Evolutionary conservation across 495 filamentous ascomycete species (phyloP).

Genomic region (Pseudoneurospora amorphoporcata): DNA sequence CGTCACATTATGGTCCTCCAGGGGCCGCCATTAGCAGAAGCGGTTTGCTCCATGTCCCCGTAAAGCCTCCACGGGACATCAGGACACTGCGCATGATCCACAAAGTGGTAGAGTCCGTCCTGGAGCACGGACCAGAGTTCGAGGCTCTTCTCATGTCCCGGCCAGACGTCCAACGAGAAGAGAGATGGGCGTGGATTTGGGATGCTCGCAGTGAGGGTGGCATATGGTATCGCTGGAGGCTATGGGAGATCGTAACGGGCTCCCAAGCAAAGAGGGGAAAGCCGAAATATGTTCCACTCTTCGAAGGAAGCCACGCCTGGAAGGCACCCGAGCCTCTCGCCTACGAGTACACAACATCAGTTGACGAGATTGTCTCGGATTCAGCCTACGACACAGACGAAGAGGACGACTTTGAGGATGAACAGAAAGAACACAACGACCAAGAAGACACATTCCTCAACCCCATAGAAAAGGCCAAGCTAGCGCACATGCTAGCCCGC

Average conservation of each 20-base stretch:
- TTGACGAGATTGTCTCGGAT: slow-evolving; percentile 72
- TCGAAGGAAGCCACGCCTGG: slow-evolving; percentile 65
- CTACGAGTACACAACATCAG: slow-evolving; percentile 62
- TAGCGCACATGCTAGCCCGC: slow-evolving; percentile 68
- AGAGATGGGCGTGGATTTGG: slow-evolving; percentile 93
- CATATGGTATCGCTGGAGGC: slow-evolving; percentile 81
- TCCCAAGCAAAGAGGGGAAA: slow-evolving; percentile 25
- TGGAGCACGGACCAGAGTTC: slow-evolving; percentile 76
- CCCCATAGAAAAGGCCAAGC: slow-evolving; percentile 72
- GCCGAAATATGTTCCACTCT: slow-evolving; percentile 46
- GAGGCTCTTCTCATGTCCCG: slow-evolving; percentile 87
- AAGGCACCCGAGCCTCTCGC: slow-evolving; percentile 54
- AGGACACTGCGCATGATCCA: slow-evolving; percentile 78
- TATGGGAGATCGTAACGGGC: slow-evolving; percentile 74
- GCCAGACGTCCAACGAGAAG: slow-evolving; percentile 66
- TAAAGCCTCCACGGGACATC: slow-evolving; percentile 67
- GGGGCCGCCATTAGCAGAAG: slow-evolving; percentile 36
- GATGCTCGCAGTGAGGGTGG: slow-evolving; percentile 70
- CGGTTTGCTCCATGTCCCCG: slow-evolving; percentile 55
- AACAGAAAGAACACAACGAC: slow-evolving; percentile 44
- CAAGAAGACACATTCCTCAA: slow-evolving; percentile 68
- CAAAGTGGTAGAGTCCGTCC: slow-evolving; percentile 67
- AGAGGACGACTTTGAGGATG: slow-evolving; percentile 74
- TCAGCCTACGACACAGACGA: slow-evolving; percentile 81
- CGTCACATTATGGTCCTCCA: slow-evolving; percentile 49